These are phyloP conservation scores for Aureobasidium sp. DNA, from an alignment of 2,329 filamentous ascomycete species.

Conservation along the genomic window DNA sequence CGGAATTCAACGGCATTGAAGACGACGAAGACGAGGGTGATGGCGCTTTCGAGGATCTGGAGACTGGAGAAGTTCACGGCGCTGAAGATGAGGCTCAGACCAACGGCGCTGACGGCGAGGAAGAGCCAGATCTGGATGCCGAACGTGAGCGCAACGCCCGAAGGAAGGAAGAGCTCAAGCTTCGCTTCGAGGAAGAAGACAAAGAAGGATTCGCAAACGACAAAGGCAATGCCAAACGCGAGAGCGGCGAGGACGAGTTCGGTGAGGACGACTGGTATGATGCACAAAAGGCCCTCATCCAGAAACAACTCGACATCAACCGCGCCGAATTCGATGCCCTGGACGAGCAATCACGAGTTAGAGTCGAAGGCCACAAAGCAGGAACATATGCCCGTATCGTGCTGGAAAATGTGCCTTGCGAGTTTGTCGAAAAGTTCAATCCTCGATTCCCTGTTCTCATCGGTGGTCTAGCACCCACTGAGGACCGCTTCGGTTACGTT, in stretches of 20 bases:
- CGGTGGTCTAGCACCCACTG: constrained; percentile 84
- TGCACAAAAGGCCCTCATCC: constrained; percentile 83
- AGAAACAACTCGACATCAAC: constrained; percentile 96
- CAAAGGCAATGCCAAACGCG: constrained; percentile 66
- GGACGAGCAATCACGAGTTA: constrained; percentile 71
- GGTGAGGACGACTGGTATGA: constrained; percentile 99
- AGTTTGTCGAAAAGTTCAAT: constrained; percentile 79
- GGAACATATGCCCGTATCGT: constrained; percentile 91
- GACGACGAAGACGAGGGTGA: constrained; percentile 62
- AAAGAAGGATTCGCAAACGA: constrained; percentile 91
- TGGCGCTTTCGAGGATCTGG: constrained; percentile 77
- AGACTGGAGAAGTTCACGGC: constrained; percentile 58
- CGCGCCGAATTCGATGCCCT: constrained; percentile 83
- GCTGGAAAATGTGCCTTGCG: constrained; percentile 78
- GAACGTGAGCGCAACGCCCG: constrained; percentile 87
- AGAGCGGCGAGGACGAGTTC: constrained; percentile 69
- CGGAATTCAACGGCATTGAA: constrained; percentile 41
- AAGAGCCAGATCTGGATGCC: constrained; percentile 58
- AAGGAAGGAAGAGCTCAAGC: constrained; percentile 86
- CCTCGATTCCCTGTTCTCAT: constrained; percentile 76
- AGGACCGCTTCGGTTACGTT: constrained; percentile 91
- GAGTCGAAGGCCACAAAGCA: constrained; percentile 83
- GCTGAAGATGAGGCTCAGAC: constrained; percentile 31
- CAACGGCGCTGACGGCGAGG: constrained; percentile 34
- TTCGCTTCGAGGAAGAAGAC: constrained; percentile 95